Base-by-base conservation (phyloP, 2,329 filamentous ascomycete genomes). In the Ceratocystis eucalypticola region DNA sequence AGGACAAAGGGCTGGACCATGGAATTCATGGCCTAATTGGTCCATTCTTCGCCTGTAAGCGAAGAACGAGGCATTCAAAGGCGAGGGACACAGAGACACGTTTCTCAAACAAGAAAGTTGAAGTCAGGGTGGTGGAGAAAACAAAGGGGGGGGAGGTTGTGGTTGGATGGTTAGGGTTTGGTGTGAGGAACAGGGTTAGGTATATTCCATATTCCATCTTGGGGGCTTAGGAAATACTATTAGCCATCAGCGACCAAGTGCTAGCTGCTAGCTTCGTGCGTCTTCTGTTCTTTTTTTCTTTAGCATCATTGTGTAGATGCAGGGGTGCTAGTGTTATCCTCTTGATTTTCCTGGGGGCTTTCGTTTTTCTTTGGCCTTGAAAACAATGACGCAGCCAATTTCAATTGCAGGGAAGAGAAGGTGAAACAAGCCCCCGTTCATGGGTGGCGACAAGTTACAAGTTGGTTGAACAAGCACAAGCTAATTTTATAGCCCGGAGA, bases 401-500 rank as follows among this genome's bases (percentile, higher is more conserved):
- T 22, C 20, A 22, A 15, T 53, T 53, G 48, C 48, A 53, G 48
- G 48, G 48, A 28, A 53, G 20, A 53, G 12, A 53, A 25, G 8
- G 8, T 53, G 48, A 53, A 53, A 53, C 48, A 53, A 25, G 48
- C 10, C 48, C 48, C 48, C 48, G 48, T 53, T 53, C 48, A 53
- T 53, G 37, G 37, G 48, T 25, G 20, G 20, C 48, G 48, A 53
- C 22, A 53, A 25, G 20, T 53, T 53, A 53, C 48, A 53, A 53
- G 20, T 10, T 5, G 48, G 20, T 53, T 53, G 25, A 53, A 28
- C 48, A 53, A 28, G 8, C 25, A 28, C 48, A 53, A 28, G 8
- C 25, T 25, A 53, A 53, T 25, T 53, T 53, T 25, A 53, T 15
- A 3, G 3, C 1, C 10, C 7, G 2, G 48, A 53, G 20, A 53